Conservation (phyloP, 2,329 filamentous ascomycete genomes). For the Cercospora sp. region DNA sequence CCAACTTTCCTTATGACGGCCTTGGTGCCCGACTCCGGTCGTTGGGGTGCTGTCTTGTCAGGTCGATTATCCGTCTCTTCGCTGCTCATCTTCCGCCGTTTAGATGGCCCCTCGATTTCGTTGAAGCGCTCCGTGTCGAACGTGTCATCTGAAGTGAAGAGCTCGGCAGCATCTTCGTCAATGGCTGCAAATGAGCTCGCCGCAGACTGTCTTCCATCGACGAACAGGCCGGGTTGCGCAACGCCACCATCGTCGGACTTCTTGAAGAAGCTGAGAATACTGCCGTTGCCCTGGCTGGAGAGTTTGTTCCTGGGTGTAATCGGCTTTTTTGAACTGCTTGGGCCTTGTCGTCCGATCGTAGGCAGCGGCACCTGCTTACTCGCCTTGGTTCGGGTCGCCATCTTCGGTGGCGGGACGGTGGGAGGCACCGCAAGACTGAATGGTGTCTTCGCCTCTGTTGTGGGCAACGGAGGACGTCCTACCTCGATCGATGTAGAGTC, state of each 20-base stretch:
- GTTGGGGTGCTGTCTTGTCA: conserved; percentile 44
- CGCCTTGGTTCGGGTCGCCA: conserved; percentile 31
- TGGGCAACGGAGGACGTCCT: conserved; percentile 57
- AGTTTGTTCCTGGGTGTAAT: conserved; percentile 42
- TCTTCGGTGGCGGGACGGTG: conserved; percentile 34
- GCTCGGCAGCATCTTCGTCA: neutral
- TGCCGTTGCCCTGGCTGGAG: conserved; percentile 50
- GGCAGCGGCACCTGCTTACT: conserved; percentile 32
- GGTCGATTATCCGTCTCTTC: neutral
- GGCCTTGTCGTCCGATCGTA: conserved; percentile 35
- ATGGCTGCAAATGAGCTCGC: neutral
- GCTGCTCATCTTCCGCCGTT: conserved; percentile 42
- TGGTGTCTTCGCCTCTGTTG: conserved; percentile 35
- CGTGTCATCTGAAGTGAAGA: conserved; percentile 28
- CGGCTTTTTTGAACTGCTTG: conserved; percentile 36
- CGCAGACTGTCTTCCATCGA: conserved; percentile 32
- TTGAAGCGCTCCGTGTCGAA: conserved; percentile 42
- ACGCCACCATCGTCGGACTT: conserved; percentile 46
- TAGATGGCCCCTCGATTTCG: conserved; percentile 45
- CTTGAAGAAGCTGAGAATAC: conserved; percentile 57
- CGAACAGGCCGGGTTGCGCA: conserved; percentile 38
- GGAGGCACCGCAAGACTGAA: conserved; percentile 37
- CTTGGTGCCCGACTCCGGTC: neutral
- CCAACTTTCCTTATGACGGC: conserved; percentile 40
- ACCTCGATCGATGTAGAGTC: conserved; percentile 42